These are phyloP conservation scores for Tetrapyrgos nigripes DNA, from an alignment of 1,284 basidiomycete species.

Conservation along the genomic window DNA sequence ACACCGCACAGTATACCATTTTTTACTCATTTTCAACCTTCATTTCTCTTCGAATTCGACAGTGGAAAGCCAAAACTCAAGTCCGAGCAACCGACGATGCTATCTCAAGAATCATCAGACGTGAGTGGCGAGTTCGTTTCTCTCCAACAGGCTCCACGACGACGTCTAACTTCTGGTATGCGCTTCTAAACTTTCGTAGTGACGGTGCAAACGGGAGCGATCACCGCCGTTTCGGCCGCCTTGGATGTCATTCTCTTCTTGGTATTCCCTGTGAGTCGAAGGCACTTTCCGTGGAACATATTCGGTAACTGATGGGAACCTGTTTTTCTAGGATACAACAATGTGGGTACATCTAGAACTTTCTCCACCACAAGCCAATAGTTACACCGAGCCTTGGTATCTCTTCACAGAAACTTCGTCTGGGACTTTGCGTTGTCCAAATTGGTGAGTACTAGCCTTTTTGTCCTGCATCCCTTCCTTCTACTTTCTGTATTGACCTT, in stretches of 20 bases:
- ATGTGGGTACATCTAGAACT: neutral
- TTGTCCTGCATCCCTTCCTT: too few species aligned
- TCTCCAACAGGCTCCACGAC: neutral
- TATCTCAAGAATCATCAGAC: slow-evolving; percentile 9
- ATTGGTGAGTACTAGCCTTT: too few species aligned
- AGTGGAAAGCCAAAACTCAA: slow-evolving; percentile 1
- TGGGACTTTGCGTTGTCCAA: slow-evolving; percentile 21
- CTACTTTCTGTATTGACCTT: too few species aligned
- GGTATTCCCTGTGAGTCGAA: neutral
- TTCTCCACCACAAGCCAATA: too few species aligned
- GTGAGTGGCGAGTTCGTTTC: neutral
- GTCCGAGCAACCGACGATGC: slow-evolving; percentile 9
- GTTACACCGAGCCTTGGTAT: neutral
- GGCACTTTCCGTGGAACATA: neutral
- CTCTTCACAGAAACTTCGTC: slow-evolving; percentile 16
- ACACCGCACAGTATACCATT: neutral
- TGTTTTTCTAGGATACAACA: neutral
- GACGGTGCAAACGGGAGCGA: neutral
- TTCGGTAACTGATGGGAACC: neutral
- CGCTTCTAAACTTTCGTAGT: neutral
- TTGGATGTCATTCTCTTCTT: slow-evolving; percentile 2
- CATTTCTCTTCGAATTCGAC: neutral
- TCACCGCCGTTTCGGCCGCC: neutral
- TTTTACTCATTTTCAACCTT: neutral
- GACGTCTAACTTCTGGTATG: neutral